These are phyloP conservation scores for Orbilia quercus DNA, from an alignment of 2,329 filamentous ascomycete species.

Conservation along the genomic window DNA sequence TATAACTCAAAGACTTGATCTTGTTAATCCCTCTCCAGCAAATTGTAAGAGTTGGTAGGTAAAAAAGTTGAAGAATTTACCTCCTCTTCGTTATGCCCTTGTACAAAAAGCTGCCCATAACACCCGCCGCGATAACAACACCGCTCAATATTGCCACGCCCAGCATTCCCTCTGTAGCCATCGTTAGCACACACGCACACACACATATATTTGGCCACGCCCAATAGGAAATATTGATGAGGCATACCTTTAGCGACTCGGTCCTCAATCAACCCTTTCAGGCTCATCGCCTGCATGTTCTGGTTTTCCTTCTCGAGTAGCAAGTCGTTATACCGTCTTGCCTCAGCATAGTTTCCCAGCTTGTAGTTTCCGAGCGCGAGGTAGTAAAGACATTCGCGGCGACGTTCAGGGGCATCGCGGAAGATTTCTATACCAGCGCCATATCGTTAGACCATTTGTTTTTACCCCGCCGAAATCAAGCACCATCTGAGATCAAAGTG, in stretches of 20 bases:
- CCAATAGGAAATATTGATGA: neutral
- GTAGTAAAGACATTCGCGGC: conserved; percentile 98
- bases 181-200: too few relatives aligned
- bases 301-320: conserved; percentile 89
- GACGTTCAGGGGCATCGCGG: conserved; percentile 88
- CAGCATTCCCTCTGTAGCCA: conserved; percentile 78
- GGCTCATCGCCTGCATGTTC: conserved; percentile 88
- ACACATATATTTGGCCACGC: neutral
- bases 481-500: neutral
- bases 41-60: neutral
- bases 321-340: conserved; percentile 91
- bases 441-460: conserved; percentile 4
- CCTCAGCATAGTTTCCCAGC: conserved; percentile 95
- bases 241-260: conserved; percentile 78
- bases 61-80: conserved; percentile 33
- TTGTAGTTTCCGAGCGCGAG: conserved; percentile 98
- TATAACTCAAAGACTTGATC: conserved; percentile 41
- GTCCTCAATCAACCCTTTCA: conserved; percentile 90
- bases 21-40: conserved; percentile 17
- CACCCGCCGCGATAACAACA: conserved; percentile 89
- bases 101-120: conserved; percentile 87
- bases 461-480: conserved; percentile 29
- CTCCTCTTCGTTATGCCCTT: conserved; percentile 74
- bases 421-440: conserved; percentile 81
- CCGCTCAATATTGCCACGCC: conserved; percentile 95